A percentile compares a stretch with the other conserved stretches of the same genome.
These are phyloP conservation scores for Xylaria grammica DNA, from an alignment of 495 filamentous ascomycete genomes.

Conservation along the genomic window DNA sequence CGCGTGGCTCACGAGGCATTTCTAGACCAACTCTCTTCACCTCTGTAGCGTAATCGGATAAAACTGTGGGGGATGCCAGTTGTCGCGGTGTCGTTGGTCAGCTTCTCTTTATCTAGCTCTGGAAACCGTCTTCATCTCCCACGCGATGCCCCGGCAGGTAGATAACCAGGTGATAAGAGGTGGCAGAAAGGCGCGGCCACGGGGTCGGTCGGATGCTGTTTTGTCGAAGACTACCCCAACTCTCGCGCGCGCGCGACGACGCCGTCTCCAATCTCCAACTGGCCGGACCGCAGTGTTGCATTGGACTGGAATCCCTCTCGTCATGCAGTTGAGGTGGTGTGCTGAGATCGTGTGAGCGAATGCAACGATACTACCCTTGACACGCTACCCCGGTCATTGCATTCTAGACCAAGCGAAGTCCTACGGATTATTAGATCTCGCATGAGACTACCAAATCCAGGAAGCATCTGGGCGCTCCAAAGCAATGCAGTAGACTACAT, in stretches of 20 bases:
- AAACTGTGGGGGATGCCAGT: background rate
- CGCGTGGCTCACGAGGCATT: background rate
- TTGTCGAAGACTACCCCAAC: constrained; percentile 3
- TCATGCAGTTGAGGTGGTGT: constrained; percentile 4
- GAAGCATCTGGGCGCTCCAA: background rate
- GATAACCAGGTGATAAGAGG: constrained; percentile 3
- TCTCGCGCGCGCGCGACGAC: too few relatives aligned
- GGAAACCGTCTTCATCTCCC: background rate
- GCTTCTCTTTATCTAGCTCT: background rate
- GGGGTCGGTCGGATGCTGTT: constrained; percentile 10
- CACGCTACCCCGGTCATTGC: background rate
- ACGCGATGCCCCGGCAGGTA: background rate
- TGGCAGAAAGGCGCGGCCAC: constrained; percentile 1
- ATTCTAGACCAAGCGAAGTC: constrained; percentile 15
- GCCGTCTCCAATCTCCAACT: constrained; percentile 19
- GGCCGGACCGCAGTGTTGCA: constrained; percentile 1
- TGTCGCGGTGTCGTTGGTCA: background rate
- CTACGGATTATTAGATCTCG: constrained; percentile 9
- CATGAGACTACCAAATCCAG: constrained; percentile 15
- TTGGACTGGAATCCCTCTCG: constrained; percentile 1
- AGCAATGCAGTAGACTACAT: background rate
- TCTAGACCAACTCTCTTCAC: background rate
- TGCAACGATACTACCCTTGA: constrained; percentile 7
- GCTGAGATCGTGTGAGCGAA: constrained; percentile 4
- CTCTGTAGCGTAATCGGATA: constrained; percentile 8